These are phyloP conservation scores for Rosa hybrid DNA, from an alignment of 331 rosid species.

Conservation along the genomic window DNA sequence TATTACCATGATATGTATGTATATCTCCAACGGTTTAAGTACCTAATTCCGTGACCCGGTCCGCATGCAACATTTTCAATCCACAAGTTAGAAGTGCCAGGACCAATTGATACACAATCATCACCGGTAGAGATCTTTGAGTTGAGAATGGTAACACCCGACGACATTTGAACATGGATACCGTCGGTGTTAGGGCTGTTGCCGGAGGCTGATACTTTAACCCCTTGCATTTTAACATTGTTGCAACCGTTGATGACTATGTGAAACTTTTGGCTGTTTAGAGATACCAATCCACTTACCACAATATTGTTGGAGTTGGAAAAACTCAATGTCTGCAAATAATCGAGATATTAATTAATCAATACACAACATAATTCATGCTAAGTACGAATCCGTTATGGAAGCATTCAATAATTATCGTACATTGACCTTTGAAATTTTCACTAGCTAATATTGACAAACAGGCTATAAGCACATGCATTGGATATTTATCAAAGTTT, in stretches of 20 bases:
- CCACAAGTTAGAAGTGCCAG: constrained; percentile 64
- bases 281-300: constrained; percentile 41
- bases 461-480: neutral
- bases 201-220: constrained; percentile 43
- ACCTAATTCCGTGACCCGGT: constrained; percentile 77
- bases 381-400: neutral
- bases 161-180: constrained; percentile 57
- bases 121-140: constrained; percentile 58
- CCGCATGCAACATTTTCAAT: constrained; percentile 61
- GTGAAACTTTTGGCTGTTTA: constrained; percentile 64
- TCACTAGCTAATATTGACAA: neutral
- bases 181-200: constrained; percentile 65
- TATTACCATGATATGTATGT: too few relatives aligned
- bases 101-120: constrained; percentile 72
- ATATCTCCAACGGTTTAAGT: neutral
- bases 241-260: constrained; percentile 53
- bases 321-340: constrained; percentile 44
- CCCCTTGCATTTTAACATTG: constrained; percentile 47
- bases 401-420: neutral
- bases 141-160: constrained; percentile 46
- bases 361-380: neutral
- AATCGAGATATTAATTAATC: neutral
- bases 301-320: constrained; percentile 43
- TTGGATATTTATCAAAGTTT: neutral
- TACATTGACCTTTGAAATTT: neutral